These are phyloP conservation scores for Sporothrix inflata DNA, from an alignment of 2,329 filamentous ascomycete species.

Conservation along the genomic window DNA sequence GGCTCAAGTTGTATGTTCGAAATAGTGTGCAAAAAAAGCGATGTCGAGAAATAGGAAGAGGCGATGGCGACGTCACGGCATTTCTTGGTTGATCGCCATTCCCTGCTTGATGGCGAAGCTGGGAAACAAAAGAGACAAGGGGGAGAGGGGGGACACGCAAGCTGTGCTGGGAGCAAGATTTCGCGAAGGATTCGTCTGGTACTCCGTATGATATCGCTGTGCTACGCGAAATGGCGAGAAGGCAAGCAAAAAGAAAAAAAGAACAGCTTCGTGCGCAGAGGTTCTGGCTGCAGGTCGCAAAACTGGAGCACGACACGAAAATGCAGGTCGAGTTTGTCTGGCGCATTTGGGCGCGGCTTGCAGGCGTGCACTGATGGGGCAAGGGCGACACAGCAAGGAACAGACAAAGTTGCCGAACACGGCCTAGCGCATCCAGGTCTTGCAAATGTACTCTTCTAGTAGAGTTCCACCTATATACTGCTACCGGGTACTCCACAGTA, in stretches of 20 bases:
- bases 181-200: not conserved
- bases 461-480: not conserved
- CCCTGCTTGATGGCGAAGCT: not conserved
- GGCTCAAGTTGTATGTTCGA: not conserved
- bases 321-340: constrained; percentile 19
- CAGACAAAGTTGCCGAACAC: not conserved
- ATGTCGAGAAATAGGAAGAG: not conserved
- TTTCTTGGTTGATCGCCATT: constrained; percentile 22
- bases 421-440: not conserved
- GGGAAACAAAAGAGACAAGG: not conserved
- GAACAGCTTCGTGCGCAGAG: not conserved
- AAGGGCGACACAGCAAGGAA: constrained; percentile 18
- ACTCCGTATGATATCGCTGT: not conserved
- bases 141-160: not conserved
- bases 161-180: not conserved
- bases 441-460: not conserved
- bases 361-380: not conserved
- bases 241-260: not conserved
- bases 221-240: not conserved
- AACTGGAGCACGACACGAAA: constrained; percentile 25
- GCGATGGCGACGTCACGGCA: constrained; percentile 24
- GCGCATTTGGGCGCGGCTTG: constrained; percentile 7
- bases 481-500: not conserved
- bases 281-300: constrained; percentile 11
- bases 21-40: not conserved